phyloP scores from a whole-genome alignment of 2,329 filamentous ascomycete species.

The Chalaropsis thielavioides region DNA sequence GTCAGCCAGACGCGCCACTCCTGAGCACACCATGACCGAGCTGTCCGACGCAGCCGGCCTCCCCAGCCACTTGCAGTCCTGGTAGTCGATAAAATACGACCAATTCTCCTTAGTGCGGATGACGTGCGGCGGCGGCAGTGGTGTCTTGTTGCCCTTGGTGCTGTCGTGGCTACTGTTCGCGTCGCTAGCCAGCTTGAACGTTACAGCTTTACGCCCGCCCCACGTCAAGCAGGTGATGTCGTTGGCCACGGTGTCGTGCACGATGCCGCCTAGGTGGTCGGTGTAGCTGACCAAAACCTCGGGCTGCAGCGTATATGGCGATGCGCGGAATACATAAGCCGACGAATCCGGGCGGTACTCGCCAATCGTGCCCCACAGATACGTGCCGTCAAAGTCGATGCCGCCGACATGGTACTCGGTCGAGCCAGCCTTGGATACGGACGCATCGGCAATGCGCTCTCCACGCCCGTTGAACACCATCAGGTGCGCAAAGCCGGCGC shows the following conservation, averaged over 20 bases:
- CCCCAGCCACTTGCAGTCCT: slow-evolving; percentile 38
- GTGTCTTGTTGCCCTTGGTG: neutral
- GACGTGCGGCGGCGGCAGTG: slow-evolving; percentile 15
- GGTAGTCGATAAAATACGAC: slow-evolving; percentile 34
- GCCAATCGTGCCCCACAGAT: slow-evolving; percentile 33
- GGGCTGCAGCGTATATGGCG: slow-evolving; percentile 26
- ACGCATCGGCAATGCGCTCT: slow-evolving; percentile 30
- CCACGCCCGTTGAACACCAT: slow-evolving; percentile 32
- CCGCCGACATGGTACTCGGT: slow-evolving; percentile 34
- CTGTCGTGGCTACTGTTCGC: neutral
- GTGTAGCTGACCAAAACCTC: slow-evolving; percentile 25
- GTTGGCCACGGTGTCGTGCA: slow-evolving; percentile 27
- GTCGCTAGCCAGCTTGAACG: slow-evolving; percentile 24
- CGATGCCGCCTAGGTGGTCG: slow-evolving; percentile 35
- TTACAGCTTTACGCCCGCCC: slow-evolving; percentile 30
- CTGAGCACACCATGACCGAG: slow-evolving; percentile 35
- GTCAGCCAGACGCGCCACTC: slow-evolving; percentile 25
- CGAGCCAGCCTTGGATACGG: slow-evolving; percentile 27
- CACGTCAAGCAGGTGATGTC: slow-evolving; percentile 32
- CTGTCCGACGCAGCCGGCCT: slow-evolving; percentile 25
- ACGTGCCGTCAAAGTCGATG: slow-evolving; percentile 34
- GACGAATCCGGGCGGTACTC: slow-evolving; percentile 36
- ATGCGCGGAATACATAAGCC: slow-evolving; percentile 28
- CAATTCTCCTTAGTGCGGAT: slow-evolving; percentile 25
- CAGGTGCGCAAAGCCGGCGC: slow-evolving; percentile 32